These are phyloP conservation scores for Fusarium falciforme DNA, from an alignment of 2,329 filamentous ascomycete species.

Conservation along the genomic window DNA sequence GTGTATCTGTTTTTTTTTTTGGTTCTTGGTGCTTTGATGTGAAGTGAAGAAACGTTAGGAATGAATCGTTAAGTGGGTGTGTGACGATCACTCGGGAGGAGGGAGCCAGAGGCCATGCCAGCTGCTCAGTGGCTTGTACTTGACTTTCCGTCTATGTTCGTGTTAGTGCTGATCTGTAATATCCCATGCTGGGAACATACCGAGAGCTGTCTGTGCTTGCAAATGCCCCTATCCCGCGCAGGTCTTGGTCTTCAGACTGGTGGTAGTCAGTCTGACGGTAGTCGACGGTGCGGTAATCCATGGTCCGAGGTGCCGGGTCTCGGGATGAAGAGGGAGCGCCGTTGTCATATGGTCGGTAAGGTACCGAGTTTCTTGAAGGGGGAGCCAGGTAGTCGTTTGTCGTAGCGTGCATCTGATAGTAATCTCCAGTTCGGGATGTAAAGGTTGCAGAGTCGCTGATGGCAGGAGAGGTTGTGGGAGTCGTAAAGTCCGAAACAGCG, in stretches of 20 bases:
- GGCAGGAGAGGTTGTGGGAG: slow-evolving; percentile 40
- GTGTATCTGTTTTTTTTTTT: not conserved
- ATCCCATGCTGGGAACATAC: not conserved
- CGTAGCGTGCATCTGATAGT: slow-evolving; percentile 20
- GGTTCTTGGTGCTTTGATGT: not conserved
- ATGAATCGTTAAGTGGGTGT: not conserved
- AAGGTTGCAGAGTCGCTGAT: slow-evolving; percentile 44
- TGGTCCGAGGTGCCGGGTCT: slow-evolving; percentile 18
- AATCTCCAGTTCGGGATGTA: slow-evolving; percentile 20
- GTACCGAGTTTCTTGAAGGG: slow-evolving; percentile 17
- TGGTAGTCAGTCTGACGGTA: slow-evolving; percentile 22
- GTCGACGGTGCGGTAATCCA: slow-evolving; percentile 23
- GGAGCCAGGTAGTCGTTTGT: slow-evolving; percentile 33
- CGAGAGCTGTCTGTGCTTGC: slow-evolving; percentile 33
- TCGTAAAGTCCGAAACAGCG: slow-evolving; percentile 38
- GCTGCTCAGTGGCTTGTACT: slow-evolving; percentile 44
- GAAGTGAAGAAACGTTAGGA: not conserved
- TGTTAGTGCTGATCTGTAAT: slow-evolving; percentile 1
- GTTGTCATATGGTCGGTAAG: slow-evolving; percentile 4
- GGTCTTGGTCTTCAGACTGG: slow-evolving; percentile 33
- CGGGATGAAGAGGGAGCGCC: slow-evolving; percentile 22
- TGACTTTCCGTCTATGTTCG: slow-evolving; percentile 34
- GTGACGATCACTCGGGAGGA: slow-evolving; percentile 22
- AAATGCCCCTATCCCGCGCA: slow-evolving; percentile 40
- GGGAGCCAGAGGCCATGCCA: slow-evolving; percentile 45